Evolutionary conservation across 805 yeast species (phyloP).

Genomic region (Hanseniaspora occidentalis): DNA sequence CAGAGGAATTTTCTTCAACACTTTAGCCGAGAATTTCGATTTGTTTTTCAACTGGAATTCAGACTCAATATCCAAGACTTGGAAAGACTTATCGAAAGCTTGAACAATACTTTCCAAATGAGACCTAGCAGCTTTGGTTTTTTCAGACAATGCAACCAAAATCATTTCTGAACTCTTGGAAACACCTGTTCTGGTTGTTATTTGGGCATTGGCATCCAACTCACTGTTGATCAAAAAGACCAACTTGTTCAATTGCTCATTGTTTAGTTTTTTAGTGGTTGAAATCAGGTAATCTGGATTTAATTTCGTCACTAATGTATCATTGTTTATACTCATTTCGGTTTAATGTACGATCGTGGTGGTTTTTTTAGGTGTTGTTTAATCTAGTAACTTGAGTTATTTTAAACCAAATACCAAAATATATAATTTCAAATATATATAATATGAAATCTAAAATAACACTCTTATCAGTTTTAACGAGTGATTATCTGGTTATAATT

Average conservation of each 20-base stretch:
- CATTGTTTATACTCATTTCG: conserved; percentile 2
- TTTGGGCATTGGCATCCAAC: not conserved
- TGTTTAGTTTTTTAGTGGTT: not conserved
- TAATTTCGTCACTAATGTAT: conserved; percentile 13
- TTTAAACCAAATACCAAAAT: no score
- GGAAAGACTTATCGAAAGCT: not conserved
- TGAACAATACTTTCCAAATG: not conserved
- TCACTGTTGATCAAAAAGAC: not conserved
- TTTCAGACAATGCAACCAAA: not conserved
- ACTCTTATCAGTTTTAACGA: no score
- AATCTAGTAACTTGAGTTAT: no score
- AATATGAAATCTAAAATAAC: no score
- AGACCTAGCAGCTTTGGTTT: not conserved
- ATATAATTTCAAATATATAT: no score
- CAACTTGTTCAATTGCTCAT: not conserved
- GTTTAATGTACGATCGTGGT: no score
- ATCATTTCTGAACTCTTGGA: not conserved
- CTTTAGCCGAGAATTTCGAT: not conserved
- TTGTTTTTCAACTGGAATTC: not conserved
- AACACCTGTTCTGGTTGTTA: conserved; percentile 1
- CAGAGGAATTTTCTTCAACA: not conserved
- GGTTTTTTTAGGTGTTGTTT: no score
- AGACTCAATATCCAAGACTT: not conserved
- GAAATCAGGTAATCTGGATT: conserved; percentile 20
- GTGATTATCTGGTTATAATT: no score